Conservation (phyloP, 176 grass and related monocot genomes). For the Cenchrus purpureus region DNA sequence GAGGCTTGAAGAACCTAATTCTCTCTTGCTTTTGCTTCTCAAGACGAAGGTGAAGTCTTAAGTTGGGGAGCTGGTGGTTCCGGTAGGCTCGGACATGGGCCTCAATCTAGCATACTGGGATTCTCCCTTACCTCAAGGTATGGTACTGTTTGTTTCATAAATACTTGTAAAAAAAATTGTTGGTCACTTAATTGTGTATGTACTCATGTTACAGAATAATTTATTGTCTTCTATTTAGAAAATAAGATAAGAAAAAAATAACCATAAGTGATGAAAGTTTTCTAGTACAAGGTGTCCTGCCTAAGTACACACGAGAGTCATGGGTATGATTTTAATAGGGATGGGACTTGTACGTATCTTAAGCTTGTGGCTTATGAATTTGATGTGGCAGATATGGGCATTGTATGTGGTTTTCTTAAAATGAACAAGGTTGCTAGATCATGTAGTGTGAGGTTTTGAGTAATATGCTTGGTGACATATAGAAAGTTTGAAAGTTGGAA, state of each 20-base stretch:
- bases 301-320: constrained; percentile 7
- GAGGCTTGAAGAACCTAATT: constrained; percentile 23
- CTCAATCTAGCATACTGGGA: constrained; percentile 70
- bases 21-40: constrained; percentile 11
- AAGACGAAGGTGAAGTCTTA: constrained; percentile 78
- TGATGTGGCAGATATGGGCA: not conserved
- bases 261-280: constrained; percentile 26
- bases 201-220: not conserved
- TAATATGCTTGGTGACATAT: constrained; percentile 9
- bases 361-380: not conserved
- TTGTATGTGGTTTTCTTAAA: constrained; percentile 4
- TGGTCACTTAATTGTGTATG: not conserved
- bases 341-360: not conserved
- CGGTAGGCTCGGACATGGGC: constrained; percentile 90
- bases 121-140: constrained; percentile 69
- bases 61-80: constrained; percentile 92
- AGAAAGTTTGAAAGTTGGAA: constrained; percentile 14
- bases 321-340: constrained; percentile 3
- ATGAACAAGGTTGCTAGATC: not conserved
- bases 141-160: constrained; percentile 37
- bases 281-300: constrained; percentile 21
- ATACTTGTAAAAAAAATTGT: not conserved
- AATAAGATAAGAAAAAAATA: not conserved
- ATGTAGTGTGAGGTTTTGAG: constrained; percentile 25
- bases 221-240: constrained; percentile 1